Evolutionary conservation across 129 eudicot species (phyloP).

Genomic region (Chrysanthemum makinoi): DNA sequence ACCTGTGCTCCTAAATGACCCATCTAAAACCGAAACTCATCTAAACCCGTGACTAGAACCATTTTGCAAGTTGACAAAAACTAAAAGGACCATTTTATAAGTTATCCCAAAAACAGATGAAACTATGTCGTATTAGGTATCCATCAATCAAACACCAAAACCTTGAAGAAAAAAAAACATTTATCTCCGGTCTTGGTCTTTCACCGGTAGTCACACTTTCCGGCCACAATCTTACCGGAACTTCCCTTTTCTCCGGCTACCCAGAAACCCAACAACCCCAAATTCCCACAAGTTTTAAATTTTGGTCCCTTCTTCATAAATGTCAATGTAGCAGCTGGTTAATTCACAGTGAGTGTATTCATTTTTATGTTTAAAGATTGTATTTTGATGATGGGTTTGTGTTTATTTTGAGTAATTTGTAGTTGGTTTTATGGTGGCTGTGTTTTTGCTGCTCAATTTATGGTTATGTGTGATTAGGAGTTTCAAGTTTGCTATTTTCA

Average conservation of each 20-base stretch:
- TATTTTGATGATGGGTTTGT: neutral
- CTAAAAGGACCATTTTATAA: too few species aligned
- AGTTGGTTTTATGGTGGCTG: neutral
- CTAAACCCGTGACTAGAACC: too few species aligned
- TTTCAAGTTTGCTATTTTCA: slow-evolving; percentile 5
- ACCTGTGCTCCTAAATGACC: too few species aligned
- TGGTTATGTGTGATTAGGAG: slow-evolving; percentile 17
- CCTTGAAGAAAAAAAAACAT: neutral
- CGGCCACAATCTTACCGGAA: slow-evolving; percentile 1
- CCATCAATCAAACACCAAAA: neutral
- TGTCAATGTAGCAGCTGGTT: slow-evolving; percentile 33
- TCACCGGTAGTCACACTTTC: slow-evolving; percentile 23
- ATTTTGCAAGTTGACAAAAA: too few species aligned
- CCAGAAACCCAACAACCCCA: neutral
- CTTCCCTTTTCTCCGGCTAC: neutral
- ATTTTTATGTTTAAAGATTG: neutral
- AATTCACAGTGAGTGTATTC: slow-evolving; percentile 22
- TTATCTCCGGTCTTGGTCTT: slow-evolving; percentile 13
- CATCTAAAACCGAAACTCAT: too few species aligned
- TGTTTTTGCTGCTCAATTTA: neutral
- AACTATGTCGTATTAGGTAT: slow-evolving; percentile 6
- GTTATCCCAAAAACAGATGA: too few species aligned
- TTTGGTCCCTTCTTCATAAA: slow-evolving; percentile 11
- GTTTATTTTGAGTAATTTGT: neutral
- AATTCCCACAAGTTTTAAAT: slow-evolving; percentile 12